These are phyloP conservation scores for Anisodus tanguticus DNA, from an alignment of 257 asterid genomes.

Conservation along the genomic window DNA sequence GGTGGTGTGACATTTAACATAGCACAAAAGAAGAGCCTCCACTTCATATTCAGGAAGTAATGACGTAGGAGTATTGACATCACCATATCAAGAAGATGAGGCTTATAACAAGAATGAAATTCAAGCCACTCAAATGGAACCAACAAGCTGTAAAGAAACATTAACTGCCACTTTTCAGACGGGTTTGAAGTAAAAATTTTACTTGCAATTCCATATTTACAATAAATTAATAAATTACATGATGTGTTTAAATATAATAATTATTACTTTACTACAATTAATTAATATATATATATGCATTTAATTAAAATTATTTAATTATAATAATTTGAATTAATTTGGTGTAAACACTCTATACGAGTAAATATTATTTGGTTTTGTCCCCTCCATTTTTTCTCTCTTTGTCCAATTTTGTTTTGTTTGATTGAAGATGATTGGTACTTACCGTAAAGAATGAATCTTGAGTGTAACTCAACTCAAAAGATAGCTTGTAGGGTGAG, in stretches of 20 bases:
- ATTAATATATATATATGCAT: no score
- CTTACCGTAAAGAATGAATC: background rate
- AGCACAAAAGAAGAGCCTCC: background rate
- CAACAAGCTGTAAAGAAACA: background rate
- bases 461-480: no score
- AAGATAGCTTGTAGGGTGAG: no score
- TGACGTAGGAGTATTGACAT: slow-evolving; percentile 21
- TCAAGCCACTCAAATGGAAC: slow-evolving; percentile 16
- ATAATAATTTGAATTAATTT: no score
- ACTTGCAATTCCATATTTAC: no score
- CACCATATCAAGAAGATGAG: background rate
- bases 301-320: no score
- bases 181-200: no score
- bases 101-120: background rate
- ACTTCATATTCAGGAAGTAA: background rate
- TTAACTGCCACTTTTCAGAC: slow-evolving; percentile 4
- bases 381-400: background rate
- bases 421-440: background rate
- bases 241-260: no score
- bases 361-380: background rate
- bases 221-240: no score
- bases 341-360: no score
- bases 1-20: background rate
- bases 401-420: background rate
- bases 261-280: no score